Evolutionary conservation across 257 asterid species (phyloP).

Genomic region (Scutellaria galericulata): DNA sequence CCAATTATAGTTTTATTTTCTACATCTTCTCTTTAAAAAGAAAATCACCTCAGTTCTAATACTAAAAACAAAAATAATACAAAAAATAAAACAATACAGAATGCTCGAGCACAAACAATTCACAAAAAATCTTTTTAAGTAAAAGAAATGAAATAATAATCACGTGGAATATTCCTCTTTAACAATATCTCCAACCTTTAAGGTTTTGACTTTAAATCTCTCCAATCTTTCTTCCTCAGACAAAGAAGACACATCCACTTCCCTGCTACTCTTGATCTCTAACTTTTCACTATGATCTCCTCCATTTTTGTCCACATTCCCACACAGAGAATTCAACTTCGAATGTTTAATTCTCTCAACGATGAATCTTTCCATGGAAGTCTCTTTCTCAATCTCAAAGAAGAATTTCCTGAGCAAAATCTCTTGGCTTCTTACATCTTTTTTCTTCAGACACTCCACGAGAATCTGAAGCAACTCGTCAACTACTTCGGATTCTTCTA

Average conservation of each 20-base stretch:
- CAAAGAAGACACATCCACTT: not conserved
- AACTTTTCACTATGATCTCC: too few species aligned
- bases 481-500: conserved; percentile 31
- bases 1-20: too few species aligned
- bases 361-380: conserved; percentile 30
- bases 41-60: too few species aligned
- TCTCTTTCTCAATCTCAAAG: conserved; percentile 37
- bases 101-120: not conserved
- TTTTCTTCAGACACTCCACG: conserved; percentile 34
- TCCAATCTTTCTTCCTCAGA: conserved; percentile 6
- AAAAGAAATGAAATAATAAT: not conserved
- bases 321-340: not conserved
- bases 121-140: not conserved
- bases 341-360: conserved; percentile 25
- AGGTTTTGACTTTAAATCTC: conserved; percentile 41
- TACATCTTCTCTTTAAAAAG: too few species aligned
- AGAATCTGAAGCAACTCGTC: conserved; percentile 37
- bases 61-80: too few species aligned
- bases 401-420: conserved; percentile 36
- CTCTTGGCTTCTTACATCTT: conserved; percentile 26
- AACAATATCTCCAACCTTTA: conserved; percentile 34
- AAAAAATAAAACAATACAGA: too few species aligned
- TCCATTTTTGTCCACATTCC: not conserved
- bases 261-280: not conserved
- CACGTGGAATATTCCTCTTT: conserved; percentile 32